Evolutionary conservation across 177 flowering plant genomes (phyloP).

Genomic region (Vitis hybrid): DNA sequence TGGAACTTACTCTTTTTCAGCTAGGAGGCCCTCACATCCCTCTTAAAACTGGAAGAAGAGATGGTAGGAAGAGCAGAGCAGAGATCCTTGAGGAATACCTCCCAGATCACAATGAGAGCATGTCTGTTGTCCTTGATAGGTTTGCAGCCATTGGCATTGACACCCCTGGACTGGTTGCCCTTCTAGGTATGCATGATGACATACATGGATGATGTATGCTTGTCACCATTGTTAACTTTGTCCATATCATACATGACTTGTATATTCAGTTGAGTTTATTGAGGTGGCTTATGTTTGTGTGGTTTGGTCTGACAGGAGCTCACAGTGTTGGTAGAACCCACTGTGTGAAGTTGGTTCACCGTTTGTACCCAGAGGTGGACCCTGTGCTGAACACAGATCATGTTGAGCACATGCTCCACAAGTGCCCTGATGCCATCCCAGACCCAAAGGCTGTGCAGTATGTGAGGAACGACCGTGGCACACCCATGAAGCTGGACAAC

Average conservation of each 20-base stretch:
- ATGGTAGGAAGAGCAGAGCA: slow-evolving; percentile 91
- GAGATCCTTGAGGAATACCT: slow-evolving; percentile 82
- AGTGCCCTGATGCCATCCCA: slow-evolving; percentile 87
- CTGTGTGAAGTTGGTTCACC: slow-evolving; percentile 94
- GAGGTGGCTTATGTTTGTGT: not conserved
- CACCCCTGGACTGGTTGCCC: slow-evolving; percentile 89
- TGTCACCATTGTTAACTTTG: not conserved
- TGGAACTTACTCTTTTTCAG: slow-evolving; percentile 33
- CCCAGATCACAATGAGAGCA: slow-evolving; percentile 97
- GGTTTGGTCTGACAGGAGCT: slow-evolving; percentile 49
- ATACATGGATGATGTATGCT: not conserved
- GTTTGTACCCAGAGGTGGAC: slow-evolving; percentile 93
- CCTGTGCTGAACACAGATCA: slow-evolving; percentile 79
- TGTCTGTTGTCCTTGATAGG: slow-evolving; percentile 77
- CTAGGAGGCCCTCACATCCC: slow-evolving; percentile 93
- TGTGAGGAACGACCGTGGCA: slow-evolving; percentile 93
- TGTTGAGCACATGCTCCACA: slow-evolving; percentile 87
- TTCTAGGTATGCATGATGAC: slow-evolving; percentile 58
- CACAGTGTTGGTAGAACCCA: slow-evolving; percentile 99
- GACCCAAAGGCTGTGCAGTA: slow-evolving; percentile 97
- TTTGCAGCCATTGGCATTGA: slow-evolving; percentile 81
- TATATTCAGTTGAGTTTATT: too few relatives aligned
- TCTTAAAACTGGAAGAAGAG: slow-evolving; percentile 95
- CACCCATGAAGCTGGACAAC: slow-evolving; percentile 93
- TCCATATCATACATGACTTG: not conserved